Evolutionary conservation across 1,139 yeast genomes (phyloP), one percentile per base, ranked within the genome.

Genomic region (Pichia sp.): DNA sequence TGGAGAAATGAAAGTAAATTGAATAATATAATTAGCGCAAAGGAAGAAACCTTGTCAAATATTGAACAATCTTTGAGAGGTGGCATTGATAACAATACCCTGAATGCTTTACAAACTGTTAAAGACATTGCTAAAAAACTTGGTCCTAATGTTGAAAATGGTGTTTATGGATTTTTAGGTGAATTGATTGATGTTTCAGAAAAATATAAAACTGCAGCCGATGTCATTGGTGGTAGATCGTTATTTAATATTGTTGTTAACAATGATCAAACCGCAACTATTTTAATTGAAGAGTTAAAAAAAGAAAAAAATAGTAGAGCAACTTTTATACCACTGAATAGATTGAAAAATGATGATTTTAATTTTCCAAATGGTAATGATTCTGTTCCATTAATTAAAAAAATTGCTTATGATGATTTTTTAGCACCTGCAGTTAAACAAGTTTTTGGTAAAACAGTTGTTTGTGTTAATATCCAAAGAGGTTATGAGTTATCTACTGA

Each of bases 211-310:
- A 78, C 84, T 1, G 95, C 97, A 0, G 86, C 87, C 1, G 97
- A 91, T 64, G 93, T 87, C 7, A 79, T 89, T 46, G 97, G 96
- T 16, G 98, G 98, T 2, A 83, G 80, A 56, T 79, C 96, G 3
- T 71, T 93, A 48, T 91, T 90, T 64, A 90, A 93, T 66, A 81
- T 91, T 42, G 95, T 93, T 18, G 98, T 93, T 18, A 96, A 90
- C 63, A 83, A 77, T 46, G 97, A 91, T 60, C 83, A 79, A 47
- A 88, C 96, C 0, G 98, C 98, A 0, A 75, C 89, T 6, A 65
- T 77, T 16, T 68, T 93, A 3, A 85, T 93, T 84, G 84, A 84
- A 47, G 95, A 88, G 63, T 72, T 93, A 54, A 75, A 76, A n/a
- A 74, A 87, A 51, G 80, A 79, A 53, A 82, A 80, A 57, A 75